A percentile compares a stretch with the other conserved stretches of the same genome.
phyloP scores from a whole-genome alignment of 306 rosid species.

The Potentilla sterilis region DNA sequence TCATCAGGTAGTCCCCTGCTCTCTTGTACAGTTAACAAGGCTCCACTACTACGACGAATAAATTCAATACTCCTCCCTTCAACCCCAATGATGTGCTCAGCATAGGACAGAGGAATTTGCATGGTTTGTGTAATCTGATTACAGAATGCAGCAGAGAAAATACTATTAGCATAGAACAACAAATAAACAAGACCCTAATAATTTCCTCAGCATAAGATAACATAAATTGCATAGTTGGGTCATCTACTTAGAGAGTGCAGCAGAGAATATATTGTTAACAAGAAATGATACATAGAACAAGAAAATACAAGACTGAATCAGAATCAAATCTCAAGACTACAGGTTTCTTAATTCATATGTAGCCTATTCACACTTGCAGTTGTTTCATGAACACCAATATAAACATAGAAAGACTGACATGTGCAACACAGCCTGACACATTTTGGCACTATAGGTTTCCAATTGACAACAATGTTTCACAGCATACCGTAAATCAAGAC shows the following conservation, averaged over 20 bases:
- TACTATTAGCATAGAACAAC: background rate
- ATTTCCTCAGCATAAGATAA: constrained; percentile 90
- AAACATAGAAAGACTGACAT: background rate
- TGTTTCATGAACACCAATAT: background rate
- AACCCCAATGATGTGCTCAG: constrained; percentile 91
- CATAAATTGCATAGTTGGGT: constrained; percentile 93
- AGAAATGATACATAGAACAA: constrained; percentile 12
- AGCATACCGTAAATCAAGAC: background rate
- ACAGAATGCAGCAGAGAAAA: constrained; percentile 11
- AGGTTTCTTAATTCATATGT: background rate
- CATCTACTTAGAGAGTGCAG: constrained; percentile 47
- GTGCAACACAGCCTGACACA: background rate
- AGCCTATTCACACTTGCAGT: background rate
- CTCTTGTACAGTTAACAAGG: constrained; percentile 88
- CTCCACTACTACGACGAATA: constrained; percentile 92
- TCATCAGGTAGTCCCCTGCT: constrained; percentile 86
- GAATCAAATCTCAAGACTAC: background rate
- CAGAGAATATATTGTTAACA: constrained; percentile 7
- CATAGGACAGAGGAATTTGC: constrained; percentile 95
- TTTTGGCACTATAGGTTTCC: background rate
- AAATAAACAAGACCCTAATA: constrained; percentile 41
- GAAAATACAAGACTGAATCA: background rate
- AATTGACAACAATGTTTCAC: background rate
- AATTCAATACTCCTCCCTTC: constrained; percentile 89
- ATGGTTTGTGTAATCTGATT: constrained; percentile 86